These are phyloP conservation scores for Nannochloropsis gaditana DNA, from an alignment of 108 stramenopile species.

Conservation along the genomic window DNA sequence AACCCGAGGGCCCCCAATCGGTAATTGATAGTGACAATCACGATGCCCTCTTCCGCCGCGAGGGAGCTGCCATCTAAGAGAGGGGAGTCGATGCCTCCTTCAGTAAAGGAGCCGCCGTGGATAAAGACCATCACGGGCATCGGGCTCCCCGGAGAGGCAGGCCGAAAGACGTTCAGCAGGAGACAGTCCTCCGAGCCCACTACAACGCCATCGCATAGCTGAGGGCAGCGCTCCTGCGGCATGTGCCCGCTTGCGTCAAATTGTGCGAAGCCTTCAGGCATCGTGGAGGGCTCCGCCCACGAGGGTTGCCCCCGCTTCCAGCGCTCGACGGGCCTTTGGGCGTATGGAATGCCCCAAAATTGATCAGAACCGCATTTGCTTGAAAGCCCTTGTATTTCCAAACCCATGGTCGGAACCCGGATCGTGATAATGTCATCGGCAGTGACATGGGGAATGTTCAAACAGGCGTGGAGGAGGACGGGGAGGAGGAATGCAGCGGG, in stretches of 20 bases:
- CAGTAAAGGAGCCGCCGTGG: background rate
- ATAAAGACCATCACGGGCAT: background rate
- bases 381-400: background rate
- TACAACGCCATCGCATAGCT: background rate
- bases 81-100: background rate
- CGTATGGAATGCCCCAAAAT: background rate
- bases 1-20: constrained; percentile 4
- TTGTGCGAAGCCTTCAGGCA: background rate
- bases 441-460: no score
- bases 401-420: background rate
- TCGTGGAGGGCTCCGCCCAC: background rate
- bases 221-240: background rate
- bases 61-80: background rate
- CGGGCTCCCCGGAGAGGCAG: background rate
- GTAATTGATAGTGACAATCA: background rate
- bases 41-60: background rate
- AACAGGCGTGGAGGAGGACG: no score
- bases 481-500: no score
- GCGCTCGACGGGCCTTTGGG: background rate
- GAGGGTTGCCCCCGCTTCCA: background rate
- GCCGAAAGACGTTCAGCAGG: background rate
- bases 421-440: no score
- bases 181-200: background rate
- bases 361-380: background rate
- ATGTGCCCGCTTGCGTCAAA: background rate